Base-by-base conservation (phyloP, 2,329 filamentous ascomycete genomes). In the Calonectria crousiana region DNA sequence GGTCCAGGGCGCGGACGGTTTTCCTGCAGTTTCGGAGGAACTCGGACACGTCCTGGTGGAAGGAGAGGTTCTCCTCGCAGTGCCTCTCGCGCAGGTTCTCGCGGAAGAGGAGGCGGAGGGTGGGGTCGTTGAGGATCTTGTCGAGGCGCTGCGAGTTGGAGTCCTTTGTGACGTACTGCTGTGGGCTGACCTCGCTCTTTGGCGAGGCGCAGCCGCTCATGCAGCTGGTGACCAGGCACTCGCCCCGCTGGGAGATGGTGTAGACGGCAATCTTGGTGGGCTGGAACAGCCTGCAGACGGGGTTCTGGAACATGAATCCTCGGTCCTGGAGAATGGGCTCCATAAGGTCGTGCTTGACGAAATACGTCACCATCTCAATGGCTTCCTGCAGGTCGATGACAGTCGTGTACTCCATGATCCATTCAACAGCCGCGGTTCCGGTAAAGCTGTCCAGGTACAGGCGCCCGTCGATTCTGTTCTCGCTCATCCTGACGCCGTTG, bases 371-470 rank as follows among this genome's bases (percentile, higher is more conserved):
- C 76, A 98, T 92, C 83, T 98, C 94, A 76, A 92, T 89, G 0
- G 95, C 94, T 85, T 98, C 97, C 65, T 94, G 91, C 72, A 94
- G 92, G 83, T 98, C 96, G 28, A 98, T 95, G 41, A 96, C 97
- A 0, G 95, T 98, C 78, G 94, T 97, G 87, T 97, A 98, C 85
- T 98, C 96, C 92, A 98, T 96, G 75, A 98, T 85, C 96, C 96
- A 98, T 84, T 98, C 96, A 16, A 94, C 93, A 0, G 94, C 92
- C 8, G 94, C 34, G 4, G 14, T 11, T 41, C 56, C 56, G 2
- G 95, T 98, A 81, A 98, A 98, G 0, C 95, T 96, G 83, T 98
- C 95, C 78, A 92, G 91, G 82, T 93, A 92, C 14, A 92, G 89
- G 83, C 93, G 95, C 79, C 95, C 94, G 67, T 90, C 90, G 38